A percentile compares a stretch with the other conserved stretches of the same genome.
Conservation (phyloP, 2,329 filamentous ascomycete species). For the Ophiocordyceps camponoti-leonardi region DNA sequence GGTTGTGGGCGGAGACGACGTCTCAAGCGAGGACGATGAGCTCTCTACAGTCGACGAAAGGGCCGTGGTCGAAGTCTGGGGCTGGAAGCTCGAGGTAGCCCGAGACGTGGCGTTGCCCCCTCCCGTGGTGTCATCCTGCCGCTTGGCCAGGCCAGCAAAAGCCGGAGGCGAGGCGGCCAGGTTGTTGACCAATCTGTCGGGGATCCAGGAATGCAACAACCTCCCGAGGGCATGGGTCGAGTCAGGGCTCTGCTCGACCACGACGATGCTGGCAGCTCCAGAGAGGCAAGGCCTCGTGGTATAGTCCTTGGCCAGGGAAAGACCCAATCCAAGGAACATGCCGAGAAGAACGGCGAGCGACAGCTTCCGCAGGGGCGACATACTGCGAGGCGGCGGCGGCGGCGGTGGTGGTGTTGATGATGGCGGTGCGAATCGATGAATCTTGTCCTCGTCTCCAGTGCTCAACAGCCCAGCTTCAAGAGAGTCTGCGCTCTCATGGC, state of each 20-base stretch:
- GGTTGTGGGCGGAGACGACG: too few relatives aligned
- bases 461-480: constrained; percentile 9
- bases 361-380: constrained; percentile 5
- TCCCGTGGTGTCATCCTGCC: constrained; percentile 26
- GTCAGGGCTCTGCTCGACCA: constrained; percentile 10
- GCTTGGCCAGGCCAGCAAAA: constrained; percentile 46
- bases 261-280: background rate
- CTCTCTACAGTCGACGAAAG: too few relatives aligned
- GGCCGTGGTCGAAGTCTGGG: background rate
- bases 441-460: constrained; percentile 9
- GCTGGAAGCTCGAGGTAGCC: background rate
- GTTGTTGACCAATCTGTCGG: constrained; percentile 37
- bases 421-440: background rate
- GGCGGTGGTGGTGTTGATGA: background rate
- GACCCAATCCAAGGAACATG: constrained; percentile 10
- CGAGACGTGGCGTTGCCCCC: constrained; percentile 10
- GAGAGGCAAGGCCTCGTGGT: background rate
- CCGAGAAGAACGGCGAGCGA: constrained; percentile 7
- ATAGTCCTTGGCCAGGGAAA: constrained; percentile 4
- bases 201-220: constrained; percentile 24
- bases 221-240: constrained; percentile 46
- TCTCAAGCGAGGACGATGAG: too few relatives aligned
- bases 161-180: constrained; percentile 24
- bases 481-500: constrained; percentile 1
- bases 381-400: constrained; percentile 1